phyloP scores from a whole-genome alignment of 306 rosid genomes.

The Cicer chorassanicum region DNA sequence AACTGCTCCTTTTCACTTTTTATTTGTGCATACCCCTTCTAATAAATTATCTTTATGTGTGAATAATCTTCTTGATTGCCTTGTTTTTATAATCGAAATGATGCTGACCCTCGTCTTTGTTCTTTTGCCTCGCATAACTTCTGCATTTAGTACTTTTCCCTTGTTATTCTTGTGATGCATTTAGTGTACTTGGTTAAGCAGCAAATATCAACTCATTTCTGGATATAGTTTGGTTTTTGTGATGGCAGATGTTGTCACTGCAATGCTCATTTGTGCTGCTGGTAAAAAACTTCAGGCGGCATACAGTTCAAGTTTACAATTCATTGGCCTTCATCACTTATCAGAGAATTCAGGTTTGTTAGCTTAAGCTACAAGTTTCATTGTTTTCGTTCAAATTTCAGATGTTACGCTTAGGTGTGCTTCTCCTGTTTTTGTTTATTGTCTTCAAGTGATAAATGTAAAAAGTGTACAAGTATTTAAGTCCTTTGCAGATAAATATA shows the following conservation, averaged over 20 bases:
- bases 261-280: conserved; percentile 72
- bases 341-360: conserved; percentile 65
- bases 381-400: conserved; percentile 32
- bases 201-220: conserved; percentile 58
- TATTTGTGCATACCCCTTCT: background rate
- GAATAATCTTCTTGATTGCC: conserved; percentile 7
- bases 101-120: background rate
- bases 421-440: conserved; percentile 27
- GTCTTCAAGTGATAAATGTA: conserved; percentile 16
- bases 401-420: conserved; percentile 19
- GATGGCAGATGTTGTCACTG: conserved; percentile 78
- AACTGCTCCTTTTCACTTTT: background rate
- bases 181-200: conserved; percentile 30
- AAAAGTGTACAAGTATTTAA: background rate
- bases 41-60: background rate
- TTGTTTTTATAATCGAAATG: conserved; percentile 2
- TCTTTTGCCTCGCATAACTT: background rate
- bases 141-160: conserved; percentile 16
- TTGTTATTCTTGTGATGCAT: background rate
- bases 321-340: conserved; percentile 56
- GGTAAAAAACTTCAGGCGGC: conserved; percentile 69
- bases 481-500: conserved; percentile 13
- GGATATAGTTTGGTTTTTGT: conserved; percentile 82
- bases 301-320: conserved; percentile 61
- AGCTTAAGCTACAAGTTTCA: conserved; percentile 27